Base-by-base conservation (phyloP, 2,329 filamentous ascomycete genomes). In the Cladosporium sp. region DNA sequence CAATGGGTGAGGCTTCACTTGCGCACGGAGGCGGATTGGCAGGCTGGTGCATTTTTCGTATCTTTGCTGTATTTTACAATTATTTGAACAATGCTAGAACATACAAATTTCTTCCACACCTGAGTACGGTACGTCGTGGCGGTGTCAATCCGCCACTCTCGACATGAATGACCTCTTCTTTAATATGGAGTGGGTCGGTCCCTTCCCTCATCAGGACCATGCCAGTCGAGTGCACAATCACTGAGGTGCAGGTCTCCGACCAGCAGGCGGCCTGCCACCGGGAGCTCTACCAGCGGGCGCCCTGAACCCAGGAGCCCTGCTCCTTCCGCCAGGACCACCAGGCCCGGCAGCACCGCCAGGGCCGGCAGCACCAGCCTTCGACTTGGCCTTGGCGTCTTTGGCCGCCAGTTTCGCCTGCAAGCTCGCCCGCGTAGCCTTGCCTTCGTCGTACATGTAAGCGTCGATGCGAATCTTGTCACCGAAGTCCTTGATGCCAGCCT, bases 381-480 rank as follows among this genome's bases (percentile, higher is more conserved):
- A 3, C 17, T 30, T 17, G 30, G 3, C 2, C 30, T 34, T 55
- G 51, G 42, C 51, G 34, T 30, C 45, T n/a, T 30, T 52, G 30
- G 51, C 56, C 30, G 30, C 22, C 40, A 20, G 12, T 43, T 28
- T 60, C 55, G 5, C 7, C 17, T 55, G 30, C 57, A 52, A 51
- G 15, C 22, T 49, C 45, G 60, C 62, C 42, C 58, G 39, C 51
- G 43, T 7, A 20, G 60, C 61, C 47, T 42, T 56, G 2, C 22
- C 55, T 17, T 49, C 64, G 59, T 67, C 64, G 56, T 59, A 66
- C 20, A 66, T 40, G 42, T 61, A 66, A 22, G 64, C 65, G 9
- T 60, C 59, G 3, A 67, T 60, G 22, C 62, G 64, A 12, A 67
- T 43, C 36, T 56, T 50, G 51, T 66, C 58, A 28, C 65, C 65